phyloP scores from a whole-genome alignment of 129 eudicot genomes.

The Flaveria bidentis region DNA sequence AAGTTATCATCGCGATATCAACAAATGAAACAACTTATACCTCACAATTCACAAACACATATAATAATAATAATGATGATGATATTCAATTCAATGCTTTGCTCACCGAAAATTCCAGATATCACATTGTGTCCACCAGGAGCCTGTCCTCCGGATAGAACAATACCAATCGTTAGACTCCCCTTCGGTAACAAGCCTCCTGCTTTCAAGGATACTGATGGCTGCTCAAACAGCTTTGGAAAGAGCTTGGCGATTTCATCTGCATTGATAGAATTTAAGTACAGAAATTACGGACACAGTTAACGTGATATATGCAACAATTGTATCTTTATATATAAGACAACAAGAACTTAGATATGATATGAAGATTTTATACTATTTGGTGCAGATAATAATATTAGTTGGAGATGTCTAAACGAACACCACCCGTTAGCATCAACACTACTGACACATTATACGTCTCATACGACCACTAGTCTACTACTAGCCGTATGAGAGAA shows the following conservation, averaged over 20 bases:
- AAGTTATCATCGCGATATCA: background rate
- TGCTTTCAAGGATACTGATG: slow-evolving; percentile 58
- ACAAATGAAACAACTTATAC: background rate
- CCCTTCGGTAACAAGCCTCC: slow-evolving; percentile 40
- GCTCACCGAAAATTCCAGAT: slow-evolving; percentile 83
- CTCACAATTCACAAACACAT: slow-evolving; percentile 1
- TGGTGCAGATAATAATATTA: background rate
- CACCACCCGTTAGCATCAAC: no score
- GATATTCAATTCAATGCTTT: background rate
- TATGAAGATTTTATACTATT: background rate
- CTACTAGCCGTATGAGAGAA: no score
- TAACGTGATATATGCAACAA: background rate
- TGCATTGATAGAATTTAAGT: slow-evolving; percentile 23
- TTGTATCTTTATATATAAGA: background rate
- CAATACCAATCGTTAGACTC: slow-evolving; percentile 77
- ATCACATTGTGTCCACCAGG: slow-evolving; percentile 99
- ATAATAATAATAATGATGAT: slow-evolving; percentile 9
- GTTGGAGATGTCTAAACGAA: no score
- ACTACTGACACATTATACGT: no score
- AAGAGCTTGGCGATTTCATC: slow-evolving; percentile 78
- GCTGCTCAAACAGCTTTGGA: slow-evolving; percentile 76
- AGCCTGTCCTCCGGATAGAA: slow-evolving; percentile 96
- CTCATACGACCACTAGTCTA: no score
- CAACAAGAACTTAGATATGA: background rate
- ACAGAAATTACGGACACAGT: background rate